phyloP scores from a whole-genome alignment of 768 basidiomycete species.

The Omphalotus guepiniiformis region DNA sequence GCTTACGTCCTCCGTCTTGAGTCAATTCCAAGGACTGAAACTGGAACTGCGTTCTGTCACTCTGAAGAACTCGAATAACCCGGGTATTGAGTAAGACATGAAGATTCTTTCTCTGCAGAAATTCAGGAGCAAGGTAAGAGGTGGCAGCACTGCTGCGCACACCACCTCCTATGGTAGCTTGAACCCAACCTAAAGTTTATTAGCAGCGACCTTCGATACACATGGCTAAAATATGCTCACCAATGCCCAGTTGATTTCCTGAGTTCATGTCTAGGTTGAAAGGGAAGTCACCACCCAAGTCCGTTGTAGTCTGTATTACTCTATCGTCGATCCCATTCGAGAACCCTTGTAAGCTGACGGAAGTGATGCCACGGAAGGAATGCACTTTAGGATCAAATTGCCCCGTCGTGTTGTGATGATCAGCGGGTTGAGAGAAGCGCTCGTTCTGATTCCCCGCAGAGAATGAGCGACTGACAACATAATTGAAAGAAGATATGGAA shows the following conservation, averaged over 20 bases:
- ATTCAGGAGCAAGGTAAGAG: conserved; percentile 21
- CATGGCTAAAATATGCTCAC: conserved; percentile 11
- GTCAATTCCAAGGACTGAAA: conserved; percentile 9
- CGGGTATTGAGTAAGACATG: conserved; percentile 12
- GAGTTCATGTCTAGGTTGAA: conserved; percentile 29
- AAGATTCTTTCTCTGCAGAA: conserved; percentile 17
- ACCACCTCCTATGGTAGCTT: conserved; percentile 19
- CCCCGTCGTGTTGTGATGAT: conserved; percentile 24
- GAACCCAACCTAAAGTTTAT: conserved; percentile 20
- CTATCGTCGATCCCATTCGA: conserved; percentile 14
- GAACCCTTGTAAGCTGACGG: conserved; percentile 22
- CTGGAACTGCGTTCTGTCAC: neutral
- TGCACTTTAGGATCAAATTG: conserved; percentile 26
- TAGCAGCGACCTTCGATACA: neutral
- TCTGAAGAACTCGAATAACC: conserved; percentile 7
- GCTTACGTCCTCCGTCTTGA: conserved; percentile 1
- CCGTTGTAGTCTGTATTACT: conserved; percentile 19
- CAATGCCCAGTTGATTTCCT: conserved; percentile 25
- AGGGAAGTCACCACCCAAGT: conserved; percentile 23
- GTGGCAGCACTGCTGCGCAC: conserved; percentile 23
- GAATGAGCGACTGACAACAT: neutral
- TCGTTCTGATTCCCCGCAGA: conserved; percentile 22
- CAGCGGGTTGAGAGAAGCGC: conserved; percentile 19
- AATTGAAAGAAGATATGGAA: neutral
- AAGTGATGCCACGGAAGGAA: conserved; percentile 20